A percentile compares a stretch with the other conserved stretches of the same genome.
Conservation (phyloP, 2,329 filamentous ascomycete species). For the Cladobotryum mycophilum region DNA sequence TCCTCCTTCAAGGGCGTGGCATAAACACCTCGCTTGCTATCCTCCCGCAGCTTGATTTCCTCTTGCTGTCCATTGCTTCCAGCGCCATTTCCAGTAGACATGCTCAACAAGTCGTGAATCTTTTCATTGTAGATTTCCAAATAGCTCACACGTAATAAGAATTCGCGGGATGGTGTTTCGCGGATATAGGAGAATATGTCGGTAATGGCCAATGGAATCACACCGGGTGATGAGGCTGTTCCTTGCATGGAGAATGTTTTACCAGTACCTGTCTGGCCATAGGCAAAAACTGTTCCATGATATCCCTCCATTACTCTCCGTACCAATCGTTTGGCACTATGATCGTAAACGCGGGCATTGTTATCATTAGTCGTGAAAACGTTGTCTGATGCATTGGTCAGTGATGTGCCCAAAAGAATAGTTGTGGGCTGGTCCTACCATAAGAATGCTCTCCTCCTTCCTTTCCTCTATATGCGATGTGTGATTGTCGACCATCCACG, state of each 20-base stretch:
- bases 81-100: slow-evolving; percentile 53
- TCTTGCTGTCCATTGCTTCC: slow-evolving; percentile 60
- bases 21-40: slow-evolving; percentile 94
- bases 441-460: slow-evolving; percentile 92
- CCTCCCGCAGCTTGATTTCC: slow-evolving; percentile 94
- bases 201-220: slow-evolving; percentile 94
- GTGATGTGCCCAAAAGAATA: background rate
- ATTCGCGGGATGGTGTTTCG: slow-evolving; percentile 91
- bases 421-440: slow-evolving; percentile 49
- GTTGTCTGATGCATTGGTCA: slow-evolving; percentile 60
- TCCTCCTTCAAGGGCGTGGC: slow-evolving; percentile 95
- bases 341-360: slow-evolving; percentile 91
- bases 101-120: slow-evolving; percentile 87
- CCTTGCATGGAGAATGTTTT: slow-evolving; percentile 99
- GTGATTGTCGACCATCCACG: slow-evolving; percentile 75
- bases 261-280: slow-evolving; percentile 97
- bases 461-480: slow-evolving; percentile 78
- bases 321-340: slow-evolving; percentile 86
- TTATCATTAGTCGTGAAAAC: slow-evolving; percentile 92
- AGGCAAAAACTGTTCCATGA: slow-evolving; percentile 95
- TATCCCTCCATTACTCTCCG: slow-evolving; percentile 98
- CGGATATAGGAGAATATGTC: slow-evolving; percentile 99
- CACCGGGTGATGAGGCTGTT: slow-evolving; percentile 88
- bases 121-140: slow-evolving; percentile 98
- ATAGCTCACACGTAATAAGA: slow-evolving; percentile 91